phyloP scores from a whole-genome alignment of 305 asterid species.

The Fraxinus sp. region DNA sequence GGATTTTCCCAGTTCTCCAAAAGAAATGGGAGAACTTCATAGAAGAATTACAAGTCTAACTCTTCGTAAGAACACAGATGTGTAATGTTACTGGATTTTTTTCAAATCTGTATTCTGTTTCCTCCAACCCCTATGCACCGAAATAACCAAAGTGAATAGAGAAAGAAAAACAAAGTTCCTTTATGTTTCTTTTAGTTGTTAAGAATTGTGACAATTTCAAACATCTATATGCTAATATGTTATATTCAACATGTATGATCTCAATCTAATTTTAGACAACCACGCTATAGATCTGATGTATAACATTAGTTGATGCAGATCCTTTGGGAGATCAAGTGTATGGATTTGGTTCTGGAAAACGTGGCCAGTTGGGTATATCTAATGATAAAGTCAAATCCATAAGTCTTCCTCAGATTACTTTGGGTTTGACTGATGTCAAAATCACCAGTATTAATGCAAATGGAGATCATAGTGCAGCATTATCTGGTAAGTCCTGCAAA shows the following conservation, averaged over 20 bases:
- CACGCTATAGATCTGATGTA: background rate
- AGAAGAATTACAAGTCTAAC: background rate
- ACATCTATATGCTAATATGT: background rate
- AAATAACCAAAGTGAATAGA: background rate
- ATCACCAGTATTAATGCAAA: slow-evolving; percentile 48
- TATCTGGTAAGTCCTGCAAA: slow-evolving; percentile 50
- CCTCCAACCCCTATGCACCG: background rate
- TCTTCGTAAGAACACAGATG: background rate
- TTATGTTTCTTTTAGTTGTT: background rate
- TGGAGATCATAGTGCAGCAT: slow-evolving; percentile 96
- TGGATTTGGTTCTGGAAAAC: slow-evolving; percentile 88
- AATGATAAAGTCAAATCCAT: slow-evolving; percentile 47
- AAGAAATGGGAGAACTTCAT: background rate
- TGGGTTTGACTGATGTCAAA: slow-evolving; percentile 48
- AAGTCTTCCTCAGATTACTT: slow-evolving; percentile 57
- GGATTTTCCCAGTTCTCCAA: background rate
- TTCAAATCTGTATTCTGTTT: background rate
- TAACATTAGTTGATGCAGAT: slow-evolving; percentile 29
- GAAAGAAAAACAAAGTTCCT: background rate
- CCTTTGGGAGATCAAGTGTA: slow-evolving; percentile 45
- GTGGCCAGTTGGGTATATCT: slow-evolving; percentile 82
- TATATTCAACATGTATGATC: background rate
- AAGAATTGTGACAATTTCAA: background rate
- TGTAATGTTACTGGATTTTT: background rate
- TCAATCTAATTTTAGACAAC: background rate